Base-by-base conservation (phyloP, 768 basidiomycete species). In the Amanita molliuscula region DNA sequence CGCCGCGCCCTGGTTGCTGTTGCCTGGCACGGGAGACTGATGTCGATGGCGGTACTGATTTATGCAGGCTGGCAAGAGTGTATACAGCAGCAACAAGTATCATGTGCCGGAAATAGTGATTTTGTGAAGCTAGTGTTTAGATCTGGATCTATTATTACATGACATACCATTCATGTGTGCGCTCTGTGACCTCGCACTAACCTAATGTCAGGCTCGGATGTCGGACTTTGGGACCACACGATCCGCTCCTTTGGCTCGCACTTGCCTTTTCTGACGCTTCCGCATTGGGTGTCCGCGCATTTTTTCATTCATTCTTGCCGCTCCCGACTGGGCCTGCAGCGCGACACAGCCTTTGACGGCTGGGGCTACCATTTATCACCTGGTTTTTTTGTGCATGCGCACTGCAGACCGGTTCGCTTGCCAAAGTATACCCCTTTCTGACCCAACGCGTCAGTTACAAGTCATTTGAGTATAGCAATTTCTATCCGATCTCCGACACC, bases 41-140 rank as follows among this genome's bases (percentile, higher is more conserved):
- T 45, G 45, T 52, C 53, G 23, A 35, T 48, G 50, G 49, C 25
- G 42, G 6, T 21, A 36, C 25, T 43, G 50, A 29, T 44, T 11
- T n/a, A 44, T 43, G 34, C 6, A 96, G 93, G 73, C 75, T 55
- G 91, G 91, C 47, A 84, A 92, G 73, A 82, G 82, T 62, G 81
- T 88, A 10, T 96, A 94, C 77, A 77, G 87, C 72, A 84, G 83
- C 54, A 68, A 82, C 31, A 77, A 80, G 61, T 88, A 89, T 67
- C 79, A 64, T 47, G 64, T 65, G n/a, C 65, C 66, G 49, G 66
- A 69, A 49, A 66, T 69, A 53, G 65, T 67, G 44, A 63, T 69
- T 54, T 61, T 66, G 44, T 69, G 57, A 48, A 48, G 52, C 51
- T 6, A 26, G 25, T 29, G 18, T 15, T 26, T 6, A 16, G 48